Base-by-base conservation (phyloP, 2,329 filamentous ascomycete species). In the Epichloe aotearoae region DNA sequence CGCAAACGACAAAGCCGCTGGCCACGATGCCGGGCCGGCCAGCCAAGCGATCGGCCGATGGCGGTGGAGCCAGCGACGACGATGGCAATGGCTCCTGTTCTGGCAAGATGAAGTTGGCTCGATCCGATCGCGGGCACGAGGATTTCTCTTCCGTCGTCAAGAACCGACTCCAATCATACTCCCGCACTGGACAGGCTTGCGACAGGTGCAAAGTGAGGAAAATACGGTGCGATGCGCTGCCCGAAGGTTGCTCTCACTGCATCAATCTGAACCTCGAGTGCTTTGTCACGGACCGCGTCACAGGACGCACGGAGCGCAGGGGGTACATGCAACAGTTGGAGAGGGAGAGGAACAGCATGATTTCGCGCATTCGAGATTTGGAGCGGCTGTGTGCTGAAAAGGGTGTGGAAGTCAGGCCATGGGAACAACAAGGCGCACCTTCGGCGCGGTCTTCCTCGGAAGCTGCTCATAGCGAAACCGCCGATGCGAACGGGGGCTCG, bases 121-220 rank as follows among this genome's bases (percentile, higher is more conserved):
- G 73, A n/a, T 59, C 75, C 19, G 74, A 77, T 43, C 70, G 69
- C 50, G 66, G 67, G 4, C 59, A 66, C 23, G 71, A 74, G 47
- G 74, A 77, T 56, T 80, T 78, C 55, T 79, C 76, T 3, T 72
- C 66, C 51, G 73, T 76, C 34, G 74, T 79, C 56, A 79, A 79
- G 67, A 75, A 66, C 59, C 73, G 76, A 50, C 64, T 79, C 43
- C 72, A 74, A 55, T 73, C 74, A 3, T 77, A 77, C 55, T 76
- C 75, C 19, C 71, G 77, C 52, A 94, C 88, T 0, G 88, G 88
- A 10, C 88, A 94, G 69, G 88, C 88, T 34, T 94, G 88, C 73
- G 88, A 94, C 68, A 77, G 88, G 51, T 94, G 88, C 75, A 93
- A 91, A 77, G 84, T 87, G 66, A 81, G 88, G 58, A 95, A 95